Percentiles rank a stretch among this genome's conserved stretches.
These are phyloP conservation scores for Limnanthes douglasii DNA, from an alignment of 345 rosid species.

Conservation along the genomic window DNA sequence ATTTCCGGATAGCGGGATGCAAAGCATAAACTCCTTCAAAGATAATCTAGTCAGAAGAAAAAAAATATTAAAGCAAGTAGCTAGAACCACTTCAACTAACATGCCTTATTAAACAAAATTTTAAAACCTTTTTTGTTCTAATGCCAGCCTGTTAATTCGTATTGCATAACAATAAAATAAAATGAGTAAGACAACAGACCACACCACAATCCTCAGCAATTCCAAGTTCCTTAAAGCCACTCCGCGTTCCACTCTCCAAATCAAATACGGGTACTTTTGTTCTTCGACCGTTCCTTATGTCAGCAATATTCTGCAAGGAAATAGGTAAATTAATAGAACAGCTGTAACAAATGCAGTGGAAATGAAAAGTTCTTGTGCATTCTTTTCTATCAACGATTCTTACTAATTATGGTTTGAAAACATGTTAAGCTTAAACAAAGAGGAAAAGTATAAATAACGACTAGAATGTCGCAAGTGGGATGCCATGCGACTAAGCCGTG, in stretches of 20 bases:
- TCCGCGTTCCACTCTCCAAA: conserved; percentile 82
- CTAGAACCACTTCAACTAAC: conserved; percentile 1
- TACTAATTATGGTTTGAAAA: not conserved
- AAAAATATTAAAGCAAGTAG: not conserved
- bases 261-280: conserved; percentile 77
- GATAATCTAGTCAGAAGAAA: conserved; percentile 44
- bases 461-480: no score
- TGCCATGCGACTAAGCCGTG: no score
- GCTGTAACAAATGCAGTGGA: no score
- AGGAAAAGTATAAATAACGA: no score
- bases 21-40: conserved; percentile 96
- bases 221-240: conserved; percentile 81
- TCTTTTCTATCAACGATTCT: not conserved
- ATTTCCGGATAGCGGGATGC: conserved; percentile 87
- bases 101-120: not conserved
- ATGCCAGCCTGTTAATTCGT: not conserved
- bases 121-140: not conserved
- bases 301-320: conserved; percentile 58
- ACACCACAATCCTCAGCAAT: conserved; percentile 96
- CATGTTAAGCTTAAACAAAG: no score
- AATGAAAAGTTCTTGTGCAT: no score
- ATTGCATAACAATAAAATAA: conserved; percentile 1
- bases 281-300: conserved; percentile 49
- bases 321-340: conserved; percentile 6
- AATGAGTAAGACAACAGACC: conserved; percentile 30